These are phyloP conservation scores for Hansfordia pulvinata DNA, from an alignment of 2,329 filamentous ascomycete genomes.

Conservation along the genomic window DNA sequence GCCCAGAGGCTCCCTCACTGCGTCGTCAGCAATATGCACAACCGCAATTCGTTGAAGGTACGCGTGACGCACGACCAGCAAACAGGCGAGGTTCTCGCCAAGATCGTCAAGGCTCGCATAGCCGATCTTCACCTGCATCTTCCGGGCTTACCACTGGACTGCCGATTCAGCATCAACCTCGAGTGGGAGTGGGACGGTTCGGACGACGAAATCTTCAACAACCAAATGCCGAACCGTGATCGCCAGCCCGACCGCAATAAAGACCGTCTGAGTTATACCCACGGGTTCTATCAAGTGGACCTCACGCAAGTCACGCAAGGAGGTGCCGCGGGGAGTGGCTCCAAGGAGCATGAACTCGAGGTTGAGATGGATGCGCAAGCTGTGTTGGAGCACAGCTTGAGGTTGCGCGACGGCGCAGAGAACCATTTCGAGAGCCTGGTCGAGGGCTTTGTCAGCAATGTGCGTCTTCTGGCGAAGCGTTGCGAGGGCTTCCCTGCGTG, in stretches of 20 bases:
- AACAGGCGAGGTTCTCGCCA: slow-evolving; percentile 54
- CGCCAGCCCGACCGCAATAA: slow-evolving; percentile 56
- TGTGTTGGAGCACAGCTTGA: slow-evolving; percentile 52
- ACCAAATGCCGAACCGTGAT: slow-evolving; percentile 21
- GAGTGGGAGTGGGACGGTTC: slow-evolving; percentile 79
- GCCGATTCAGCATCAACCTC: slow-evolving; percentile 85
- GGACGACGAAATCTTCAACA: slow-evolving; percentile 37
- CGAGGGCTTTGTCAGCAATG: slow-evolving; percentile 63
- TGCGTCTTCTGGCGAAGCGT: slow-evolving; percentile 38
- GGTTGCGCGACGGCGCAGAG: slow-evolving; percentile 33
- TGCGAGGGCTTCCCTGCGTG: too few relatives aligned
- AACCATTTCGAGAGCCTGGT: slow-evolving; percentile 56
- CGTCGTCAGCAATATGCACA: slow-evolving; percentile 45
- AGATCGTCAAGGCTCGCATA: slow-evolving; percentile 85
- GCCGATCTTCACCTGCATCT: slow-evolving; percentile 79
- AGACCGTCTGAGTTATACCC: slow-evolving; percentile 82
- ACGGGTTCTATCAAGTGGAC: slow-evolving; percentile 80
- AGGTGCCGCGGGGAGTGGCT: slow-evolving; percentile 22
- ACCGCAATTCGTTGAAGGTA: slow-evolving; percentile 44
- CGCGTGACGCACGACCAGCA: slow-evolving; percentile 68
- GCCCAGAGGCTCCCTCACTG: slow-evolving; percentile 49
- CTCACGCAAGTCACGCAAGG: slow-evolving; percentile 71
- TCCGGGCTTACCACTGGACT: slow-evolving; percentile 68
- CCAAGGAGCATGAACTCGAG: slow-evolving; percentile 71
- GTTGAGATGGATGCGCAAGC: slow-evolving; percentile 55